A percentile compares a stretch with the other conserved stretches of the same genome.
Conservation (phyloP, 345 rosid species). For the Psidium guajava region DNA sequence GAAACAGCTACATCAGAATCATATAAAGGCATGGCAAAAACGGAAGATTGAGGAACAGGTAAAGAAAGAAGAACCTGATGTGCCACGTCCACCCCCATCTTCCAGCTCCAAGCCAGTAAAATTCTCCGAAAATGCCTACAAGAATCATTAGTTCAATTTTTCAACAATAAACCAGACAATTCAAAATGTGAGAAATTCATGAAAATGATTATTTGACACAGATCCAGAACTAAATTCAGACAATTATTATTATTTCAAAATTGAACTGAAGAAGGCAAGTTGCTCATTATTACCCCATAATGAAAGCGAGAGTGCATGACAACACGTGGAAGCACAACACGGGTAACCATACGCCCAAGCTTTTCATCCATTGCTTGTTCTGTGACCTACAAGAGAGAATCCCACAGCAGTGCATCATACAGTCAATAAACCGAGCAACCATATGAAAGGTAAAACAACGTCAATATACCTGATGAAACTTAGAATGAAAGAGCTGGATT, state of each 20-base stretch:
- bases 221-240: background rate
- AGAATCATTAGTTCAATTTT: background rate
- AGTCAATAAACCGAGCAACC: background rate
- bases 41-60: background rate
- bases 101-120: conserved; percentile 97
- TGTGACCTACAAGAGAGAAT: conserved; percentile 43
- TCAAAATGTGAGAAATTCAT: background rate
- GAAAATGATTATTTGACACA: background rate
- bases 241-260: background rate
- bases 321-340: conserved; percentile 95
- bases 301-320: conserved; percentile 95
- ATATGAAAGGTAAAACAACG: background rate
- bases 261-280: background rate
- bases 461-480: background rate
- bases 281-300: conserved; percentile 62
- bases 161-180: background rate
- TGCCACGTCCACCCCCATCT: conserved; percentile 99
- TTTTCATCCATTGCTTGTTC: conserved; percentile 84
- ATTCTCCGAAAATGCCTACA: conserved; percentile 89
- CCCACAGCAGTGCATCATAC: background rate
- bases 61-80: conserved; percentile 48
- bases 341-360: conserved; percentile 86
- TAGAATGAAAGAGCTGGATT: background rate
- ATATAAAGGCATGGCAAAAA: background rate
- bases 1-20: background rate